Evolutionary conservation across 352 stramenopile genomes (phyloP).

Genomic region (Phytophthora hybrid): DNA sequence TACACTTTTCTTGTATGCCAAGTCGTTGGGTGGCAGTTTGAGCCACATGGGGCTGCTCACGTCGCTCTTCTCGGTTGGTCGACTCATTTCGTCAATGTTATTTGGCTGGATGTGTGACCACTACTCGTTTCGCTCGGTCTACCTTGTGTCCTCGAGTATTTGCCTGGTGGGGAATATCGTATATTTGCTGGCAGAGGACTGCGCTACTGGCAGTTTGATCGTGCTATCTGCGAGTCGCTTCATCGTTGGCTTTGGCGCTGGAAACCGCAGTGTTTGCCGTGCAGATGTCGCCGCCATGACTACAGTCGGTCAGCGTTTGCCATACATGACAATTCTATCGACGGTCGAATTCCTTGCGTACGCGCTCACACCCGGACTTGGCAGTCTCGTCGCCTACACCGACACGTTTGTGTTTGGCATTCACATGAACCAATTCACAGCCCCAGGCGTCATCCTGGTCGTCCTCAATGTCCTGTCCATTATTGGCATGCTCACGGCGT

Average conservation of each 20-base stretch:
- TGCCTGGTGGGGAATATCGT: conserved; percentile 72
- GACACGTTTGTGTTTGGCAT: conserved; percentile 65
- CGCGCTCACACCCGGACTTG: conserved; percentile 67
- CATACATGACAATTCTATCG: conserved; percentile 78
- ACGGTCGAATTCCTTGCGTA: conserved; percentile 86
- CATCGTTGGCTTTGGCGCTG: conserved; percentile 75
- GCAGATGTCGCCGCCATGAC: conserved; percentile 76
- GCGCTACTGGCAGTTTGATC: conserved; percentile 54
- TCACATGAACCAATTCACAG: conserved; percentile 74
- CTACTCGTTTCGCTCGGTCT: conserved; percentile 79
- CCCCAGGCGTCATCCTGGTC: conserved; percentile 63
- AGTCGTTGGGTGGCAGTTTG: conserved; percentile 70
- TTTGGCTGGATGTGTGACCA: conserved; percentile 82
- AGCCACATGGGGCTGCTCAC: conserved; percentile 77
- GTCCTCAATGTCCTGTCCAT: conserved; percentile 69
- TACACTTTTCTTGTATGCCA: conserved; percentile 81
- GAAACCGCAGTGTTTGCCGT: conserved; percentile 78
- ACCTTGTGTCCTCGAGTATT: conserved; percentile 67
- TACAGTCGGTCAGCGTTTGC: conserved; percentile 64
- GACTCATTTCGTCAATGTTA: conserved; percentile 76
- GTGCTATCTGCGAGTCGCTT: conserved; percentile 72
- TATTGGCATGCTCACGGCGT: conserved; percentile 59
- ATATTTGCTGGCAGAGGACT: conserved; percentile 66
- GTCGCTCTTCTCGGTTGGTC: conserved; percentile 76
- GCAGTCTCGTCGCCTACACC: conserved; percentile 59